Evolutionary conservation across 495 filamentous ascomycete species (phyloP).

Genomic region (Cladorrhinum samala): DNA sequence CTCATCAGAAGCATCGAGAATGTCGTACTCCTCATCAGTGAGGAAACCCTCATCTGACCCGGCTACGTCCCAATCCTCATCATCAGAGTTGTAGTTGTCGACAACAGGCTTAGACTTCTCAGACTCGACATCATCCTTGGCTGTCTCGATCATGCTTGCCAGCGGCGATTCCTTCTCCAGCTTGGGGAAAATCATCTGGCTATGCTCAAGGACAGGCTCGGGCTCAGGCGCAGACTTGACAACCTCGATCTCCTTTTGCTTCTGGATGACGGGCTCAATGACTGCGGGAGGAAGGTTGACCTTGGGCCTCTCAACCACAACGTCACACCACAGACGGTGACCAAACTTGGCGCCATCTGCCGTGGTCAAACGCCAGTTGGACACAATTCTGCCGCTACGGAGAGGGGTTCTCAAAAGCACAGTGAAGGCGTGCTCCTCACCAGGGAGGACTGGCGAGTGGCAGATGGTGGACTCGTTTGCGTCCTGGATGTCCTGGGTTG

Average conservation of each 20-base stretch:
- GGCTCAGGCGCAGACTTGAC: constrained; percentile 12
- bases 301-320: constrained; percentile 53
- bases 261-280: constrained; percentile 6
- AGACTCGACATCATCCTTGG: constrained; percentile 46
- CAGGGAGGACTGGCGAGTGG: constrained; percentile 58
- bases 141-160: constrained; percentile 64
- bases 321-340: constrained; percentile 90
- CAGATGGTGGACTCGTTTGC: constrained; percentile 78
- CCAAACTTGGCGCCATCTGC: constrained; percentile 79
- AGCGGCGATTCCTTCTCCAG: constrained; percentile 90
- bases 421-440: constrained; percentile 71
- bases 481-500: constrained; percentile 60
- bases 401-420: constrained; percentile 75
- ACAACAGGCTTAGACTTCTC: constrained; percentile 28
- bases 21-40: constrained; percentile 97
- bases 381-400: constrained; percentile 68
- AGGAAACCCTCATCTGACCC: constrained; percentile 63
- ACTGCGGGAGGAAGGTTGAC: constrained; percentile 2
- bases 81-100: constrained; percentile 59
- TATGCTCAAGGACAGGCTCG: constrained; percentile 28
- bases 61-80: constrained; percentile 56
- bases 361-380: constrained; percentile 92
- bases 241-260: constrained; percentile 20
- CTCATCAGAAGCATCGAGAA: constrained; percentile 91
- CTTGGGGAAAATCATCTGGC: constrained; percentile 94